Conservation (phyloP, 257 asterid species). For the Nicotiana tabacum region DNA sequence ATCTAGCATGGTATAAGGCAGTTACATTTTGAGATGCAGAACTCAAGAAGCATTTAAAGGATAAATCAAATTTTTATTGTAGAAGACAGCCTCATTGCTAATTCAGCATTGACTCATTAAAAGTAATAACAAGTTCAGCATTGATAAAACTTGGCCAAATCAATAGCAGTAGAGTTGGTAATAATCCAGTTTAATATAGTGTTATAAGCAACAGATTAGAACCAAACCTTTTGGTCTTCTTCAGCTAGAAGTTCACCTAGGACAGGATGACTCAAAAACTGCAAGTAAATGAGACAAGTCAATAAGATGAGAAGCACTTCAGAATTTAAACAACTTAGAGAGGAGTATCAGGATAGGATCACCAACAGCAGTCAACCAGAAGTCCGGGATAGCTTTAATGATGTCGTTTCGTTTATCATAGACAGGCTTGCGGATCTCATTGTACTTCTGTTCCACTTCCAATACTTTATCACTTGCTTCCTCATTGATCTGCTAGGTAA, state of each 20-base stretch:
- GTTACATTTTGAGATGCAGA: not conserved
- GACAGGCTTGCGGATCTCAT: constrained; percentile 79
- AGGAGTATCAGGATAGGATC: not conserved
- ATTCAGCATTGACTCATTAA: not conserved
- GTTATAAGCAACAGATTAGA: not conserved
- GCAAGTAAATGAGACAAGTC: constrained; percentile 20
- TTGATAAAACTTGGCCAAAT: not conserved
- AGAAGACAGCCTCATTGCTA: not conserved
- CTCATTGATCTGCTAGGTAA: constrained; percentile 73
- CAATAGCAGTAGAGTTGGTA: too few species aligned
- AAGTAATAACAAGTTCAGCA: not conserved
- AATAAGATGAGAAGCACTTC: not conserved
- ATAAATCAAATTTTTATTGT: not conserved
- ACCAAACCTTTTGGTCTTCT: constrained; percentile 52
- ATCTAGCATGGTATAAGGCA: constrained; percentile 31
- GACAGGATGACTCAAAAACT: constrained; percentile 92
- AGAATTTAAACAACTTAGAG: not conserved
- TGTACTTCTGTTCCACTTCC: constrained; percentile 88
- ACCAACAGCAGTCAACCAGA: constrained; percentile 95
- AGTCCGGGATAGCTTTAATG: constrained; percentile 74
- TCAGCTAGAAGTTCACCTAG: constrained; percentile 78
- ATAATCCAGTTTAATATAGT: not conserved
- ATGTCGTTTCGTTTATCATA: constrained; percentile 72
- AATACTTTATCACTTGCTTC: constrained; percentile 90
- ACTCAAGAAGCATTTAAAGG: not conserved